Base-by-base conservation (phyloP, 2,329 filamentous ascomycete genomes). In the Alternaria incomplexa region DNA sequence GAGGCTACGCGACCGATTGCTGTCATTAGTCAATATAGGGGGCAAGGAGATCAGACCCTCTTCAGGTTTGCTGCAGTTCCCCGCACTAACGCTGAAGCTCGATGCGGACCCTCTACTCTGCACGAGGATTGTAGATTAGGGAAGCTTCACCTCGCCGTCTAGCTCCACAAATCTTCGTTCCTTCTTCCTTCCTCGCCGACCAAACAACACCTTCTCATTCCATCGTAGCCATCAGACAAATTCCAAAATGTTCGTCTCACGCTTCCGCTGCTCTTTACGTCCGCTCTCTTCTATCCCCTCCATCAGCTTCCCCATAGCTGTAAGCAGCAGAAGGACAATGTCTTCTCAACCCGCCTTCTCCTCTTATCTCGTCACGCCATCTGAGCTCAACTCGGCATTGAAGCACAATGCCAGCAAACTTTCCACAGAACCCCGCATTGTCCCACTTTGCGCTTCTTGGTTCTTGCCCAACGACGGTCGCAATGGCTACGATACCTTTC, bases 371-470 rank as follows among this genome's bases (percentile, higher is more conserved):
- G 91, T 99, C 75, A 90, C 92, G 2, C 95, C 96, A 1, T 87
- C 89, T 65, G 91, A 97, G 81, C 89, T 98, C 61, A 82, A 90
- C 76, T 88, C 91, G 68, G 94, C 93, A 55, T 86, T 99, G 55
- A 90, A 91, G 80, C 91, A 91, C 82, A 96, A 95, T 79, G 87
- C 93, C 12, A 91, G 90, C 56, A 89, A 90, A 65, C 91, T 95
- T 73, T 93, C 92, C 63, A 91, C 92, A 46, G 89, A 93, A 12
- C 91, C 95, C 1, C 90, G 92, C 69, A 90, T 96, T 46, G 89
- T 99, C 57, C 92, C 96, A 3, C 86, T 99, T 45, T 97, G 94
- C 81, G 96, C 94, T 50, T 88, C 93, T 23, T 99, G 96, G 96
- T 99, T 97, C 77, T 88, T 99, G 66, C 96, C 96, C 66, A 98